phyloP scores from a whole-genome alignment of 2,329 filamentous ascomycete species.

The Tympanopsis confertula region DNA sequence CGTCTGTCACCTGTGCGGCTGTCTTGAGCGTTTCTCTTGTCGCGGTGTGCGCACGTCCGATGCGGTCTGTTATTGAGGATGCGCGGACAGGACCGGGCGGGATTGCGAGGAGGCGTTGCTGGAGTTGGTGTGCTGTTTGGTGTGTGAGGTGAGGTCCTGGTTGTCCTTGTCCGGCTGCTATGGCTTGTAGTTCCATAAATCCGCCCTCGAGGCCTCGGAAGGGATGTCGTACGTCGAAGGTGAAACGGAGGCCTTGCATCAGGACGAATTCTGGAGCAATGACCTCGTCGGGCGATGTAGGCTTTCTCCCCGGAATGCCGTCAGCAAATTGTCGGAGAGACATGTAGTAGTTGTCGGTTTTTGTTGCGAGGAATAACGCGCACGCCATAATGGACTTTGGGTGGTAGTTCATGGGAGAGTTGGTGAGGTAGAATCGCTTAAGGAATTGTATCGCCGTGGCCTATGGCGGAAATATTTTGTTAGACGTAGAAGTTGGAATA shows the following conservation, averaged over 20 bases:
- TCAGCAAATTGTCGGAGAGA: constrained; percentile 3
- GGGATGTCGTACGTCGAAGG: constrained; percentile 84
- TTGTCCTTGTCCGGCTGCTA: constrained; percentile 42
- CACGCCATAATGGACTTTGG: constrained; percentile 82
- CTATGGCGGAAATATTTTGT: not conserved
- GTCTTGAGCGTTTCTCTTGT: constrained; percentile 67
- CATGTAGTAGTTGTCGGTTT: constrained; percentile 53
- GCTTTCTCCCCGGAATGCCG: constrained; percentile 21
- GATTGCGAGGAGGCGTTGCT: not conserved
- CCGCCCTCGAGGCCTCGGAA: constrained; percentile 79
- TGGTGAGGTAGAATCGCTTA: constrained; percentile 87
- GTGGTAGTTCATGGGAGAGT: constrained; percentile 92
- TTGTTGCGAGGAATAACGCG: constrained; percentile 75
- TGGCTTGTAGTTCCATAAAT: constrained; percentile 67
- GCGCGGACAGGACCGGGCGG: not conserved
- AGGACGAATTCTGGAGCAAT: constrained; percentile 86
- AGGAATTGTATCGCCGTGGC: constrained; percentile 82
- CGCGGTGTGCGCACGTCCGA: constrained; percentile 47
- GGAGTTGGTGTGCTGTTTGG: not conserved
- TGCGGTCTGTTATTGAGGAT: not conserved
- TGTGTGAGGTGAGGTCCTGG: constrained; percentile 11
- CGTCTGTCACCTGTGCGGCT: constrained; percentile 77
- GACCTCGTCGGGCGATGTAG: constrained; percentile 67
- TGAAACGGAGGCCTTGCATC: constrained; percentile 84
- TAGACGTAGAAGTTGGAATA: not conserved